Conservation (phyloP, 331 rosid genomes). For the Quercus lobata region DNA sequence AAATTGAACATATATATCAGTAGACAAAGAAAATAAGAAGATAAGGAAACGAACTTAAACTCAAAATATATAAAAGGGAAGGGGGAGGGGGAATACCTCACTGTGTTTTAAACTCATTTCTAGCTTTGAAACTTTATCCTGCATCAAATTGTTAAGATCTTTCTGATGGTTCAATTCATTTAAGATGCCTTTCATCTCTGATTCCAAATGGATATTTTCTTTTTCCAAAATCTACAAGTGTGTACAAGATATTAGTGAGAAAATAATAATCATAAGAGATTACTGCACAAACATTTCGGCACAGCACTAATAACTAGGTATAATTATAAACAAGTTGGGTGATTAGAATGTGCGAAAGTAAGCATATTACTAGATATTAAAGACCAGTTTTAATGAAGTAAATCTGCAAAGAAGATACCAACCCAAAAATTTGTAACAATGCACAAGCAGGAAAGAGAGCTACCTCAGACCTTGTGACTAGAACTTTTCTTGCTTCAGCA, state of each 20-base stretch:
- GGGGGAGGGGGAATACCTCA: conserved; percentile 38
- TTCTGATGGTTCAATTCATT: conserved; percentile 41
- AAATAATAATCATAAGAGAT: background rate
- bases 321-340: background rate
- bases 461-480: conserved; percentile 65
- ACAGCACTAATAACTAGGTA: background rate
- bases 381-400: conserved; percentile 1
- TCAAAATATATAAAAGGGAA: background rate
- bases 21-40: background rate
- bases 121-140: conserved; percentile 38
- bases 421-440: background rate
- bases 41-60: background rate
- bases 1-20: background rate
- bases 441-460: conserved; percentile 19
- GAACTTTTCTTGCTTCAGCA: conserved; percentile 37
- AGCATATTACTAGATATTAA: background rate
- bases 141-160: conserved; percentile 41
- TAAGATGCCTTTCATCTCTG: conserved; percentile 36
- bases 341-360: background rate
- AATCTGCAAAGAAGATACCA: background rate
- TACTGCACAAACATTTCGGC: background rate
- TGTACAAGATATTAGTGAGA: conserved; percentile 2
- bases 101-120: conserved; percentile 40
- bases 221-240: conserved; percentile 47
- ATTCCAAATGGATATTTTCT: conserved; percentile 43